These are phyloP conservation scores for Gnomoniopsis smithogilvyi DNA, from an alignment of 2,329 filamentous ascomycete genomes.

Conservation along the genomic window DNA sequence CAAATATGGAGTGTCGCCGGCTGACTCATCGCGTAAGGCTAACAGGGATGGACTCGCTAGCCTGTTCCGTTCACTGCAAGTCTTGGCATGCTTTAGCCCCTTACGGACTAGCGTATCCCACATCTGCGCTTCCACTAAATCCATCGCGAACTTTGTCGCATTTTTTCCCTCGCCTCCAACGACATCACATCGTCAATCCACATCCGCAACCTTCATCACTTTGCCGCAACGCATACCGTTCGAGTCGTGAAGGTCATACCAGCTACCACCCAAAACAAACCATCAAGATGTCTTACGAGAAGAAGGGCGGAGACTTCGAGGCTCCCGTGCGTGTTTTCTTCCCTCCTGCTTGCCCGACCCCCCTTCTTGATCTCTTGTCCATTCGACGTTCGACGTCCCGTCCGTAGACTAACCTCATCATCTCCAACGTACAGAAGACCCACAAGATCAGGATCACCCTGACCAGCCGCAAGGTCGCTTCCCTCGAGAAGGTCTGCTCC, in stretches of 20 bases:
- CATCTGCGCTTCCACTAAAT: conserved; percentile 7
- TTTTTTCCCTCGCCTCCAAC: neutral
- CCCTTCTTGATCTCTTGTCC: neutral
- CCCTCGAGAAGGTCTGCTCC: conserved; percentile 96
- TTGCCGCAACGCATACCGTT: conserved; percentile 70
- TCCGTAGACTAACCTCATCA: conserved; percentile 15
- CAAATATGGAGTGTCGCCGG: conserved; percentile 3
- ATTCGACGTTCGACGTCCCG: neutral
- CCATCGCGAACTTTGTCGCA: neutral
- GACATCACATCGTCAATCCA: conserved; percentile 20
- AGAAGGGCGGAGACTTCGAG: conserved; percentile 94
- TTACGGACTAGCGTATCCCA: conserved; percentile 1
- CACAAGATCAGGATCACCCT: conserved; percentile 99
- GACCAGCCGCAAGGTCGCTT: conserved; percentile 88
- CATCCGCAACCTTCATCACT: conserved; percentile 63
- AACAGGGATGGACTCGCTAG: neutral
- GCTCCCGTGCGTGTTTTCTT: conserved; percentile 71
- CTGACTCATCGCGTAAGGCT: conserved; percentile 15
- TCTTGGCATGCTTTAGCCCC: neutral
- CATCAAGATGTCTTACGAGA: conserved; percentile 84
- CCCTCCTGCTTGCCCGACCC: conserved; percentile 4
- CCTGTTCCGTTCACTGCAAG: neutral
- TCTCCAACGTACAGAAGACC: conserved; percentile 62
- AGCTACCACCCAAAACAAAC: conserved; percentile 23
- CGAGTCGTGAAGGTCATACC: conserved; percentile 71